These are phyloP conservation scores for Salmacisia buchloeana DNA, from an alignment of 1,284 basidiomycete species.

Conservation along the genomic window DNA sequence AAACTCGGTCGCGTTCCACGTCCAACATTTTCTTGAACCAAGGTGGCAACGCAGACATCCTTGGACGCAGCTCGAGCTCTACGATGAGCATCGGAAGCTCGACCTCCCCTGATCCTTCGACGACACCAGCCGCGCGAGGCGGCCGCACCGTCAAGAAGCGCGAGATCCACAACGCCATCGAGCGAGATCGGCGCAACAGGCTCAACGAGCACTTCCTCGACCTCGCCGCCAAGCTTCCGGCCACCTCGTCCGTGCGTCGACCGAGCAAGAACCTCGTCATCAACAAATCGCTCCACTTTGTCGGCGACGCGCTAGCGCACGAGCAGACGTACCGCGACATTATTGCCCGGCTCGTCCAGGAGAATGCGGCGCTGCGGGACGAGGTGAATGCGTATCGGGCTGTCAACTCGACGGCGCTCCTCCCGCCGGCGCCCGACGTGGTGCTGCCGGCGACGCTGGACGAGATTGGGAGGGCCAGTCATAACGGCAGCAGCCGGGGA, in stretches of 20 bases:
- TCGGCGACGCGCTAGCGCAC: conserved; percentile 31
- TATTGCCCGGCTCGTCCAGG: conserved; percentile 28
- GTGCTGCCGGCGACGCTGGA: conserved; percentile 26
- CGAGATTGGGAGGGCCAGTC: conserved; percentile 23
- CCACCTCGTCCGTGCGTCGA: conserved; percentile 35
- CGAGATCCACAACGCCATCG: conserved; percentile 43
- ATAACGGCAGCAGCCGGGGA: conserved; percentile 16
- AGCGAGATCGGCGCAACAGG: conserved; percentile 37
- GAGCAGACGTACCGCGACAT: conserved; percentile 33
- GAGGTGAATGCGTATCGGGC: conserved; percentile 34
- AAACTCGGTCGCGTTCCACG: no score
- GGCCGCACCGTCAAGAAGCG: conserved; percentile 10
- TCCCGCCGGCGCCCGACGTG: conserved; percentile 18
- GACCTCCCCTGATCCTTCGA: no score
- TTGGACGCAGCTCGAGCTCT: no score
- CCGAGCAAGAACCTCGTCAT: conserved; percentile 43
- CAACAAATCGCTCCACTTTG: conserved; percentile 42
- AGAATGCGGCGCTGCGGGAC: conserved; percentile 28
- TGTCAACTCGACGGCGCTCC: background rate
- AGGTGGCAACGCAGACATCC: no score
- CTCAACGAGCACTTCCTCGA: conserved; percentile 41
- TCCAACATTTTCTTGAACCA: no score
- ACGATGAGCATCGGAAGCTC: no score
- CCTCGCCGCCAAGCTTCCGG: conserved; percentile 34
- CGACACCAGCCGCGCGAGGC: no score